Conservation (phyloP, 2,329 filamentous ascomycete genomes). For the Hymenoscyphus albidus region DNA sequence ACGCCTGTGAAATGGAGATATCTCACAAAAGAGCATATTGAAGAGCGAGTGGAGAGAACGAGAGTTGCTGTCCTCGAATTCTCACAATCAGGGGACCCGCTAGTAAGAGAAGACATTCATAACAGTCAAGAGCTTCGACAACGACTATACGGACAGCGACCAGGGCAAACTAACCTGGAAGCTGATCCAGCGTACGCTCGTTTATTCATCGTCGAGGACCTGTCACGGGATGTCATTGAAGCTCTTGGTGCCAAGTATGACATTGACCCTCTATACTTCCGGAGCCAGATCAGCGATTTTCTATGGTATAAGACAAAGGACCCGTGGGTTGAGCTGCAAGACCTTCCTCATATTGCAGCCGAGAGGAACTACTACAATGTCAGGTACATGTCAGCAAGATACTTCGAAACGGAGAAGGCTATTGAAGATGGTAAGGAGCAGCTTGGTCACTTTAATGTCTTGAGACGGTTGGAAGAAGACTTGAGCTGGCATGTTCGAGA, state of each 20-base stretch:
- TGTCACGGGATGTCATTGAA: constrained; percentile 11
- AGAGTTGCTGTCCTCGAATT: constrained; percentile 12
- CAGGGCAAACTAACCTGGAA: not conserved
- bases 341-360: constrained; percentile 6
- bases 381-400: constrained; percentile 13
- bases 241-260: constrained; percentile 7
- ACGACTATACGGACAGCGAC: not conserved
- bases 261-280: constrained; percentile 10
- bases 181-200: constrained; percentile 8
- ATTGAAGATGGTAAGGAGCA: constrained; percentile 4
- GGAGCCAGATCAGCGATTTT: constrained; percentile 11
- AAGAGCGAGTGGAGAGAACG: constrained; percentile 8
- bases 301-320: constrained; percentile 10
- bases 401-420: constrained; percentile 10
- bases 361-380: constrained; percentile 13
- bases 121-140: not conserved
- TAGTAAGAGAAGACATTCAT: not conserved
- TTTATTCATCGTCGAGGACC: constrained; percentile 19
- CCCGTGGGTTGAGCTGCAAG: constrained; percentile 9
- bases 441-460: constrained; percentile 14
- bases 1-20: constrained; percentile 13
- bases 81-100: not conserved
- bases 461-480: constrained; percentile 14
- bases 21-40: constrained; percentile 1
- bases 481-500: constrained; percentile 10